phyloP scores from a whole-genome alignment of 2,329 filamentous ascomycete species.

The Ceratocystis cubensis region DNA sequence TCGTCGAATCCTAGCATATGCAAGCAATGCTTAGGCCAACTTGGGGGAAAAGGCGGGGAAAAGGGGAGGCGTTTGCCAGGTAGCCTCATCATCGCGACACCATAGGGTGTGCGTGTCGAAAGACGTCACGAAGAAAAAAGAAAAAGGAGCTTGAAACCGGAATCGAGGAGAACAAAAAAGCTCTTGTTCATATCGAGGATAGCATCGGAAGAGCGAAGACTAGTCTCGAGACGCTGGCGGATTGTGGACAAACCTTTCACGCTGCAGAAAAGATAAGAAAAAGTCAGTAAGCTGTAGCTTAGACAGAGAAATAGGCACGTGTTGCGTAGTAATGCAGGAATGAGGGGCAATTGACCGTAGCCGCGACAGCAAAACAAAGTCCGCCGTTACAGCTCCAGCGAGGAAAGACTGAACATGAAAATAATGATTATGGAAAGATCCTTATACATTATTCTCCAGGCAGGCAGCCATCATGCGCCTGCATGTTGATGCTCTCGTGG shows the following conservation, averaged over 20 bases:
- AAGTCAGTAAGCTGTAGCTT: slow-evolving; percentile 14
- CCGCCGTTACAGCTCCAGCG: background rate
- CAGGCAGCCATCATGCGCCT: background rate
- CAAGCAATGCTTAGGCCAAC: background rate
- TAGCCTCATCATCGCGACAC: slow-evolving; percentile 14
- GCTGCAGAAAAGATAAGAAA: slow-evolving; percentile 4
- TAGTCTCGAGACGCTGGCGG: background rate
- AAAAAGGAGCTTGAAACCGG: background rate
- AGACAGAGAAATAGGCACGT: slow-evolving; percentile 3
- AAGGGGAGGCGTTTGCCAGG: slow-evolving; percentile 14
- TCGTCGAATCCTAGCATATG: background rate
- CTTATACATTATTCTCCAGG: background rate
- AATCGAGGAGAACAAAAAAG: slow-evolving; percentile 5
- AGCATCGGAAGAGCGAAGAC: slow-evolving; percentile 2
- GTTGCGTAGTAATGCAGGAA: slow-evolving; percentile 2
- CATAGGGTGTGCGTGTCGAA: background rate
- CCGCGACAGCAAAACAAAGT: background rate
- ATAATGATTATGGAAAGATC: background rate
- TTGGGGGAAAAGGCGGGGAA: slow-evolving; percentile 12
- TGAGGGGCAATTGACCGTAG: slow-evolving; percentile 7
- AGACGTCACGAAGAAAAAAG: background rate
- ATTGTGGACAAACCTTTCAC: slow-evolving; percentile 20
- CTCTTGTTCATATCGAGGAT: slow-evolving; percentile 4
- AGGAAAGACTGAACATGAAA: background rate
- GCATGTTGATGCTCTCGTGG: background rate